Evolutionary conservation across 306 rosid genomes (phyloP).

Genomic region (Malus asiatica): DNA sequence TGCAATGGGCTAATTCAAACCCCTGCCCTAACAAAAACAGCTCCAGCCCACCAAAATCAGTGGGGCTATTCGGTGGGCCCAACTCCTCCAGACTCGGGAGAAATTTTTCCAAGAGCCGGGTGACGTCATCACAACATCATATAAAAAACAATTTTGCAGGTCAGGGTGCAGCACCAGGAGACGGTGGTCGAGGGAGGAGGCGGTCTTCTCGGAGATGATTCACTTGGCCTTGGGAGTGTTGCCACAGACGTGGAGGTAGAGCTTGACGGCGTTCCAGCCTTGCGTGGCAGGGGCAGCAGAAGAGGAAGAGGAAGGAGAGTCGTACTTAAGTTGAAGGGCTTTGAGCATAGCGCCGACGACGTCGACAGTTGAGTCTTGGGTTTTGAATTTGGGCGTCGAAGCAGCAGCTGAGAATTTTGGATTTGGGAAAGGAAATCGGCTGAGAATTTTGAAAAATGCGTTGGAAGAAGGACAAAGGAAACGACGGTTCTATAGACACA

Average conservation of each 20-base stretch:
- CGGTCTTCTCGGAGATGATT: conserved; percentile 64
- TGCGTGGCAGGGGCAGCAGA: conserved; percentile 24
- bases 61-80: too few relatives aligned
- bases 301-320: conserved; percentile 21
- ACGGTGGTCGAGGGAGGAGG: conserved; percentile 9
- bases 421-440: neutral
- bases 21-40: too few relatives aligned
- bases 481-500: too few relatives aligned
- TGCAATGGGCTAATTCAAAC: too few relatives aligned
- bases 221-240: conserved; percentile 83
- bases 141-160: too few relatives aligned
- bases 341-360: conserved; percentile 71
- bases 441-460: neutral
- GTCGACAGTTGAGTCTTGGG: conserved; percentile 23
- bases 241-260: conserved; percentile 89
- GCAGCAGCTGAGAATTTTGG: neutral
- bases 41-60: too few relatives aligned
- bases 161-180: too few relatives aligned
- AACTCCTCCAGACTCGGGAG: too few relatives aligned
- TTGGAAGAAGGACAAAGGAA: neutral
- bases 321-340: conserved; percentile 67
- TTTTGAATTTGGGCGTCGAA: conserved; percentile 11
- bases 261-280: conserved; percentile 61
- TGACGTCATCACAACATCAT: too few relatives aligned
- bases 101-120: too few relatives aligned